Evolutionary conservation across 129 eudicot species (phyloP).

Genomic region (Cynara cardunculus): DNA sequence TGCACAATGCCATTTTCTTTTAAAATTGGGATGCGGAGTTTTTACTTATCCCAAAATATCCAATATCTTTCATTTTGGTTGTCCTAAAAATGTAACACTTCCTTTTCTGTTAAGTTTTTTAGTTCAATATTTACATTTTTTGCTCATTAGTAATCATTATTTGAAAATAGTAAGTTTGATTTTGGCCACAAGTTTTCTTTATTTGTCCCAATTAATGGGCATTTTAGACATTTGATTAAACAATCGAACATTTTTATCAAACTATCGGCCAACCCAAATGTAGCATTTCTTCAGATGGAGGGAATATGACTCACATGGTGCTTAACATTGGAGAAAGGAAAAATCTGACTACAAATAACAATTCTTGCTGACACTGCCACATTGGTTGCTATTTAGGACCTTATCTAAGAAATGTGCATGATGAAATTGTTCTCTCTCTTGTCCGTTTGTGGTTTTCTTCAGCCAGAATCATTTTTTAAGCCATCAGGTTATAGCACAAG

Average conservation of each 20-base stretch:
- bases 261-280: background rate
- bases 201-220: no score
- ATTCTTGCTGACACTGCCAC: background rate
- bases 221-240: no score
- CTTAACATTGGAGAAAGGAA: background rate
- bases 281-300: background rate
- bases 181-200: no score
- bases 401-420: slow-evolving; percentile 2
- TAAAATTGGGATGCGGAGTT: background rate
- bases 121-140: background rate
- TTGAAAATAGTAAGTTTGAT: background rate
- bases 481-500: background rate
- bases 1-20: background rate
- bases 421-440: background rate
- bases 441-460: background rate
- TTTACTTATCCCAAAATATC: background rate
- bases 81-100: background rate
- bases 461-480: background rate
- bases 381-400: background rate
- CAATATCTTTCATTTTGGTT: background rate
- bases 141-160: background rate
- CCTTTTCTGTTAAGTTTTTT: background rate
- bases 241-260: background rate
- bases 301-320: background rate
- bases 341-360: background rate